Base-by-base conservation (phyloP, 305 asterid genomes). In the Solanum hybrid region DNA sequence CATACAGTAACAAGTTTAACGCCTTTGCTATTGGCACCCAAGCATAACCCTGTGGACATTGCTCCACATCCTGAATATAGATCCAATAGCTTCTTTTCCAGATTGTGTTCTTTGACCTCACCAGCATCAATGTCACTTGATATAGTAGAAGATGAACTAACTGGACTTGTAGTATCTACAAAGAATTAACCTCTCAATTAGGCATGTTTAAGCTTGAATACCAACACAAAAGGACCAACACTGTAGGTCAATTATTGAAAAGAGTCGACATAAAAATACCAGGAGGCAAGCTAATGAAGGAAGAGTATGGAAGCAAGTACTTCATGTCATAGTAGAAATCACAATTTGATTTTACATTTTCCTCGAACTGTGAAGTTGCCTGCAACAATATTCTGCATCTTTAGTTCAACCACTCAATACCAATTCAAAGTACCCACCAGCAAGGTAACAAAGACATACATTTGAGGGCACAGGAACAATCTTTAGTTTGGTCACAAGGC, bases 1-100 rank as follows among this genome's bases (percentile, higher is more conserved):
- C 92, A 90, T 94, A 95, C 98, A 82, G 97, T 94, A 14, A 92
- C 94, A 78, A 96, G 96, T 88, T 92, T 93, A 37, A 93, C 92
- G 22, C 93, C 92, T 6, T 94, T 91, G 87, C 92, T 93, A 66
- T 94, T 93, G 37, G 98, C 98, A 75, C 98, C 99, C 12, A 95
- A 40, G 87, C 98, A 95, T 86, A 97, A 89, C 81, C 98, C 98
- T 4, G 98, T 97, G 45, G 99, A 97, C 99, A 97, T 96, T 87
- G 96, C 98, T 72, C 99, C 98, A 91, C 99, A 97, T 34, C 99
- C 99, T 10, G 98, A 88, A 88, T 95, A 97, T 2, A 97, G 90
- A 89, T 97, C 99, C 51, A 97, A 91, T 29, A 97, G 89, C 60
- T 91, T 79, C 89, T 95, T 91, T 90, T 97, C 98, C 29, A 78